Percentiles rank a stretch among this genome's conserved stretches.
These are phyloP conservation scores for Pulveroboletus ravenelii DNA, from an alignment of 768 basidiomycete species.

Conservation along the genomic window DNA sequence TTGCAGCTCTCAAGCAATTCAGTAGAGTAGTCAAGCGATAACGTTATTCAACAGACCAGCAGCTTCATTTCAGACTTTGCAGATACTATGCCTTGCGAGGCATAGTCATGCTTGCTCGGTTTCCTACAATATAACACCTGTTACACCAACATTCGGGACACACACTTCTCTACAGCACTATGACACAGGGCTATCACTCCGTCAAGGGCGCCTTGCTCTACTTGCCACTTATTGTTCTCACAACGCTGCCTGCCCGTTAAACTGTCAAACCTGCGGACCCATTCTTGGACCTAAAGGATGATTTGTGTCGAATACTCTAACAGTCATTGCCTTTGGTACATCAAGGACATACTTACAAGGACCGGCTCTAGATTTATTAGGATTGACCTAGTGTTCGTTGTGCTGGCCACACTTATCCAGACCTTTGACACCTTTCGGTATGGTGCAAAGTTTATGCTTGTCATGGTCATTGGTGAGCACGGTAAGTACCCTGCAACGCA, in stretches of 20 bases:
- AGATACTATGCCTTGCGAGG: too few relatives aligned
- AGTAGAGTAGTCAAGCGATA: too few relatives aligned
- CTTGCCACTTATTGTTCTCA: not conserved
- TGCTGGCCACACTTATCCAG: constrained; percentile 41
- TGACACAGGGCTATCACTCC: not conserved
- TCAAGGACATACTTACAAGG: not conserved
- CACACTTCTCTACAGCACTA: not conserved
- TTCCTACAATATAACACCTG: too few relatives aligned
- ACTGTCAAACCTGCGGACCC: not conserved
- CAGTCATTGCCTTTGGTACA: constrained; percentile 46
- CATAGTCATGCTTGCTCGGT: too few relatives aligned
- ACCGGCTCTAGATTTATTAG: not conserved
- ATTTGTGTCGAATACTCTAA: constrained; percentile 50
- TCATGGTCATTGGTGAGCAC: constrained; percentile 56
- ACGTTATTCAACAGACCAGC: too few relatives aligned
- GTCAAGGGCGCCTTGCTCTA: not conserved
- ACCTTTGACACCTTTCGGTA: constrained; percentile 39
- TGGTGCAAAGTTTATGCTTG: constrained; percentile 49
- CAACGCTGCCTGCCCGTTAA: not conserved
- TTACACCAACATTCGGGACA: too few relatives aligned
- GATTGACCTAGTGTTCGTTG: constrained; percentile 24
- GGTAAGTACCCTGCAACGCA: constrained; percentile 32
- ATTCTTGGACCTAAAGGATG: constrained; percentile 42
- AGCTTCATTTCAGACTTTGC: too few relatives aligned
- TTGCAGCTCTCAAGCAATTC: too few relatives aligned